These are phyloP conservation scores for Tolypocladium paradoxum DNA, from an alignment of 2,329 filamentous ascomycete species.

Conservation along the genomic window DNA sequence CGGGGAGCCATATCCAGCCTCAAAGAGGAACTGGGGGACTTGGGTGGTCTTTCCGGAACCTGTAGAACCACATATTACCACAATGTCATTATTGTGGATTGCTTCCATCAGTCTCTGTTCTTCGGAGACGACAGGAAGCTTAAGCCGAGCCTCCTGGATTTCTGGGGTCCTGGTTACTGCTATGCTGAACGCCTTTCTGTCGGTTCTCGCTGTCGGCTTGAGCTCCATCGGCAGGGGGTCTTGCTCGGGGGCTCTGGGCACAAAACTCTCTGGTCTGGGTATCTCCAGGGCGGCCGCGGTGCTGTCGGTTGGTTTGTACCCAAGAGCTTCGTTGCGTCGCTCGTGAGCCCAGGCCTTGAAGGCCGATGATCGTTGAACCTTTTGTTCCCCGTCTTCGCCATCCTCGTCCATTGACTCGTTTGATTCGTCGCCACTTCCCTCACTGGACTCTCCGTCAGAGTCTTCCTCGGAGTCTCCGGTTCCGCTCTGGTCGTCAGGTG, in stretches of 20 bases:
- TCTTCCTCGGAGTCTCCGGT: conserved; percentile 13
- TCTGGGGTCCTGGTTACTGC: conserved; percentile 57
- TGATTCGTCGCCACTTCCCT: conserved; percentile 17
- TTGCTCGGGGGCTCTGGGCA: conserved; percentile 55
- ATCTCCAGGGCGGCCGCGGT: conserved; percentile 35
- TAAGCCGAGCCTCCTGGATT: conserved; percentile 67
- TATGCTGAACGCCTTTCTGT: conserved; percentile 68
- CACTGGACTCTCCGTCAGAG: conserved; percentile 19
- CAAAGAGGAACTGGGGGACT: conserved; percentile 89
- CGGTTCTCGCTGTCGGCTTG: conserved; percentile 45
- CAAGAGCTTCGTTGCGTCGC: conserved; percentile 74
- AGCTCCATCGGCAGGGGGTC: conserved; percentile 62
- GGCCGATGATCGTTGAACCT: conserved; percentile 40
- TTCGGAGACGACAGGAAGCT: conserved; percentile 83
- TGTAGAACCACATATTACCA: conserved; percentile 88
- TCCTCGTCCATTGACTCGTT: conserved; percentile 21
- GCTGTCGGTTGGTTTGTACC: conserved; percentile 41
- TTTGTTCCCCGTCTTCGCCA: conserved; percentile 12
- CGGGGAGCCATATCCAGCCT: conserved; percentile 78
- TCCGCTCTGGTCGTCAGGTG: conserved; percentile 12
- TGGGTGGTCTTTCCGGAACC: conserved; percentile 98
- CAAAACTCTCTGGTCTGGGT: conserved; percentile 51
- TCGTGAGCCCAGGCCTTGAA: conserved; percentile 93
- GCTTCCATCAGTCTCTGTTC: conserved; percentile 98
- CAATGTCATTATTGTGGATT: conserved; percentile 80